Conservation (phyloP, 2,329 filamentous ascomycete species). For the Chrysoporthe puriensis region DNA sequence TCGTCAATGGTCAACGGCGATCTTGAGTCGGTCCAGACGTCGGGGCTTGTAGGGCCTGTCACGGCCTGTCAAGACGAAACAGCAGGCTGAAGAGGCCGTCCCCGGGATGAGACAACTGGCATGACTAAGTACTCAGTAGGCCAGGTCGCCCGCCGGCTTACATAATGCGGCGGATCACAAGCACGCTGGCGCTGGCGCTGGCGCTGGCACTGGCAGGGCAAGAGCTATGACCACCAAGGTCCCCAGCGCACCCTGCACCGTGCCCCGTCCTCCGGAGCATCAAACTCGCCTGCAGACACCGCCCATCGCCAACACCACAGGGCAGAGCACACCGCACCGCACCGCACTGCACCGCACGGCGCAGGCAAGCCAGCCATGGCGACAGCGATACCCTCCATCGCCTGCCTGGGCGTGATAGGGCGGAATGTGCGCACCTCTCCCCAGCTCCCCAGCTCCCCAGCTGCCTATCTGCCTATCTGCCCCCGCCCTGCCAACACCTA, state of each 20-base stretch:
- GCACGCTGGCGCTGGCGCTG: too few relatives aligned
- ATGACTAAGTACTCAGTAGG: too few relatives aligned
- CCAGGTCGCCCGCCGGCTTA: background rate
- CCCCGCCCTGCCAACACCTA: background rate
- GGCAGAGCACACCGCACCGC: too few relatives aligned
- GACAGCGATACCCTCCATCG: conserved; percentile 75
- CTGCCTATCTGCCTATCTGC: background rate
- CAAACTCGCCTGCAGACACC: background rate
- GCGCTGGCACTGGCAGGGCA: too few relatives aligned
- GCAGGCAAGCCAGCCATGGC: conserved; percentile 48
- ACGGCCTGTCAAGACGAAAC: background rate
- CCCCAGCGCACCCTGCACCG: background rate
- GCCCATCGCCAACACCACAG: too few relatives aligned
- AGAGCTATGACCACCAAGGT: conserved; percentile 15
- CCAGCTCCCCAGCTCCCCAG: background rate
- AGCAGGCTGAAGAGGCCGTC: background rate
- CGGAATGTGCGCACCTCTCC: conserved; percentile 70
- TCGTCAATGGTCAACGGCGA: too few relatives aligned
- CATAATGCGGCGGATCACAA: background rate
- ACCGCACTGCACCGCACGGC: background rate
- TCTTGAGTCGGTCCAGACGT: background rate
- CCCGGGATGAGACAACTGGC: too few relatives aligned
- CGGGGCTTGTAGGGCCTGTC: background rate
- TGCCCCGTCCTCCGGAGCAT: background rate
- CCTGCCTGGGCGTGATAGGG: conserved; percentile 91